A percentile compares a stretch with the other conserved stretches of the same genome.
Evolutionary conservation across 208 protist genomes (phyloP).

Genomic region (Tritrichomonas foetus): DNA sequence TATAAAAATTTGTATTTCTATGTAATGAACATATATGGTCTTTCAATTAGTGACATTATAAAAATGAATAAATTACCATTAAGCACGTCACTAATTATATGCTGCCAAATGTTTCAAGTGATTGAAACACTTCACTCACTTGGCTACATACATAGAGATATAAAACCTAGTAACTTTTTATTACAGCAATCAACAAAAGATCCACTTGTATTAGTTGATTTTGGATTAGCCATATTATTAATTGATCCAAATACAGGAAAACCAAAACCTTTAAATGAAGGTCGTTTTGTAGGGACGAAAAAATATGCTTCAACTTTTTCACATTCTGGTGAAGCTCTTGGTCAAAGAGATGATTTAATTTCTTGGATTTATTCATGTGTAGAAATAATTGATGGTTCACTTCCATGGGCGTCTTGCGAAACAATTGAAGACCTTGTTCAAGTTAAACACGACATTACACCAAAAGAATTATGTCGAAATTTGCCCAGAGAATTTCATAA

Average conservation of each 20-base stretch:
- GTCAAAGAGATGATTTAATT: constrained; percentile 25
- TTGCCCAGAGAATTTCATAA: background rate
- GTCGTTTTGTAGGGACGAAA: background rate
- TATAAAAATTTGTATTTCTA: background rate
- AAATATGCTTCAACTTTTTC: background rate
- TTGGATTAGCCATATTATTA: background rate
- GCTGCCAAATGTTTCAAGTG: background rate
- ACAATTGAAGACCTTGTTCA: background rate
- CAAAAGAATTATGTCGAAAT: background rate
- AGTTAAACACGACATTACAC: background rate
- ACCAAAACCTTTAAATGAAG: background rate
- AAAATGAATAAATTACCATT: background rate
- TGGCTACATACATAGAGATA: background rate
- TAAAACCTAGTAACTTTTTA: background rate
- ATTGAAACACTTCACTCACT: background rate
- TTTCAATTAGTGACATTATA: background rate
- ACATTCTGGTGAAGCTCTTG: background rate
- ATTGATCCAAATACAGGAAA: background rate
- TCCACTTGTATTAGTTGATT: background rate
- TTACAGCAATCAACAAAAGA: background rate
- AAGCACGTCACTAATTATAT: background rate
- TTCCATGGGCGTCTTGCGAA: background rate
- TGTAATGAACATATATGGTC: background rate
- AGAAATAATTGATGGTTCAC: background rate
- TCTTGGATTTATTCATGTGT: background rate